A percentile compares a stretch with the other conserved stretches of the same genome.
Evolutionary conservation across 345 rosid species (phyloP).

Genomic region (Ricinus communis): DNA sequence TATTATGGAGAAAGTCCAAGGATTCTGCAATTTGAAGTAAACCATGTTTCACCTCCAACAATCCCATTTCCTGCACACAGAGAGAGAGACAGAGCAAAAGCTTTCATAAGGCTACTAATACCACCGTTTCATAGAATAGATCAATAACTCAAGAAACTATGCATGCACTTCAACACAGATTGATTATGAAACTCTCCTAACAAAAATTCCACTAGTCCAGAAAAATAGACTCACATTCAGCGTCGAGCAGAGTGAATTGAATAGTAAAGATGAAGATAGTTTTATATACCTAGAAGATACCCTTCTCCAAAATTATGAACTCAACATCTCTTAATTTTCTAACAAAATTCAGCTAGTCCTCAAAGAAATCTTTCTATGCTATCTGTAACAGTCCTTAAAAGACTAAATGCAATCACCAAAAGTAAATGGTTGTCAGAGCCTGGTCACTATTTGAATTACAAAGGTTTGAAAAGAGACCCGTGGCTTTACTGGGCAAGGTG

Average conservation of each 20-base stretch:
- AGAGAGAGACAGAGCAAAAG: neutral
- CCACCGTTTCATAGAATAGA: neutral
- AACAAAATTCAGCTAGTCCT: neutral
- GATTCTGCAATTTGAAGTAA: constrained; percentile 87
- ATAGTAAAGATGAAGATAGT: neutral
- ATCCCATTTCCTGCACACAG: constrained; percentile 73
- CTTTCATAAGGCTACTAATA: neutral
- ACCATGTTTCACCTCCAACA: constrained; percentile 95
- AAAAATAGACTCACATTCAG: neutral
- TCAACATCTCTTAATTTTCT: neutral
- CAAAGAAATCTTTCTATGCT: neutral
- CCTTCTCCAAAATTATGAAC: neutral
- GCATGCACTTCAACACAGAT: neutral
- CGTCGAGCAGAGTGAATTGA: neutral
- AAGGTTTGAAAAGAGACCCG: too few species aligned
- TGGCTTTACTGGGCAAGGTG: too few species aligned
- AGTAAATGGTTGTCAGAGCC: too few species aligned
- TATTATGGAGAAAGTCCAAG: constrained; percentile 81
- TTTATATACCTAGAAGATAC: neutral
- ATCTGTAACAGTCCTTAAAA: neutral
- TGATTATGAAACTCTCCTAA: neutral
- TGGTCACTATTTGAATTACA: too few species aligned
- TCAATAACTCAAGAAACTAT: neutral
- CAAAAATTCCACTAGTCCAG: neutral
- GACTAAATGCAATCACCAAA: too few species aligned